phyloP scores from a whole-genome alignment of 2,329 filamentous ascomycete genomes.

The Pestalotiopsis sp. region DNA sequence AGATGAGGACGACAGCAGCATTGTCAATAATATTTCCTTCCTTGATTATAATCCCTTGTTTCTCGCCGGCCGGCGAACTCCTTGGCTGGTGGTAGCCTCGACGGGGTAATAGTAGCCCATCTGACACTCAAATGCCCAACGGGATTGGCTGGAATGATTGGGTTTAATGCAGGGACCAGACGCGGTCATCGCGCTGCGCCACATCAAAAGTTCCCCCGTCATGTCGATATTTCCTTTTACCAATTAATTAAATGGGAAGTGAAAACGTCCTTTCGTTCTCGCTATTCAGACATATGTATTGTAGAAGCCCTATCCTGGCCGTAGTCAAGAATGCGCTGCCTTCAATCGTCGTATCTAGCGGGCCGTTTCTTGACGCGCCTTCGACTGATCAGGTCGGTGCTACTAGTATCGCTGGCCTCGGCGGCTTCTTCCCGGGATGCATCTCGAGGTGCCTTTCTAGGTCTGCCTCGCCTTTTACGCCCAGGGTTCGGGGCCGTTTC shows the following conservation, averaged over 20 bases:
- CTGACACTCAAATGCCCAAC: constrained; percentile 2
- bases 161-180: background rate
- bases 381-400: constrained; percentile 21
- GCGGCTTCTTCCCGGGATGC: constrained; percentile 13
- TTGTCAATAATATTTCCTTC: background rate
- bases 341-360: constrained; percentile 29
- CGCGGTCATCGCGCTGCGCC: background rate
- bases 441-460: constrained; percentile 17
- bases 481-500: constrained; percentile 12
- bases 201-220: background rate
- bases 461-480: constrained; percentile 12
- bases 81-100: background rate
- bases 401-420: constrained; percentile 21
- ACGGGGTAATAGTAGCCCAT: constrained; percentile 1
- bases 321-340: background rate
- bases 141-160: constrained; percentile 3
- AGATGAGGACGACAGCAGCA: background rate
- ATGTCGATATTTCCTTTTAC: background rate
- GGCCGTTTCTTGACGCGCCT: constrained; percentile 19
- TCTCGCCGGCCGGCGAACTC: background rate
- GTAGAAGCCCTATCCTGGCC: no score
- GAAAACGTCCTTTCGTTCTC: background rate
- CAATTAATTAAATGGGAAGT: background rate
- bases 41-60: background rate
- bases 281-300: background rate